These are phyloP conservation scores for Metschnikowia lochheadii DNA, from an alignment of 805 yeast species.

Conservation along the genomic window DNA sequence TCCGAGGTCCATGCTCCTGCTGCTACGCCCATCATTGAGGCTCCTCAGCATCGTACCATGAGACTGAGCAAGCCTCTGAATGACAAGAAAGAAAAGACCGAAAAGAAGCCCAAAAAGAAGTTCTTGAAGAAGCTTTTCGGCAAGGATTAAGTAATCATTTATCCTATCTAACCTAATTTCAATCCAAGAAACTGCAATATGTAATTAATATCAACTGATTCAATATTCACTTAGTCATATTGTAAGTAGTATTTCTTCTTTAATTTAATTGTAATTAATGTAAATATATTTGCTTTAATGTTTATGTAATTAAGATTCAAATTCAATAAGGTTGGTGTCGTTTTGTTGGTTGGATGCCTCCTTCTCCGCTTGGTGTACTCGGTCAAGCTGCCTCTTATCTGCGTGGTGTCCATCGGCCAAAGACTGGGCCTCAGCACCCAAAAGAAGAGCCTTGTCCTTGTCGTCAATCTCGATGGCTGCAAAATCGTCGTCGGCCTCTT, in stretches of 20 bases:
- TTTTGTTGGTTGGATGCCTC: constrained; percentile 8
- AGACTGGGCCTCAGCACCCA: constrained; percentile 48
- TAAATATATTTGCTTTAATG: background rate
- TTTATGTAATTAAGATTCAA: constrained; percentile 28
- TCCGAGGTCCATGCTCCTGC: background rate
- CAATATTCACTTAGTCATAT: too few species aligned
- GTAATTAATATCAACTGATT: too few species aligned
- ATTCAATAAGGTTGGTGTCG: constrained; percentile 39
- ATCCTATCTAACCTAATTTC: background rate
- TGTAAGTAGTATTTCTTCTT: too few species aligned
- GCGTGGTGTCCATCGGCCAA: constrained; percentile 24
- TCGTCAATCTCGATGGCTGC: constrained; percentile 38
- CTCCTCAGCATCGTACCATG: constrained; percentile 11
- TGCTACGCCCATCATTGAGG: constrained; percentile 5
- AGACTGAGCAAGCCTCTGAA: constrained; percentile 10
- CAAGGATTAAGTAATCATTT: constrained; percentile 9
- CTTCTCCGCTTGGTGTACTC: constrained; percentile 24
- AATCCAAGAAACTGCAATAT: too few species aligned
- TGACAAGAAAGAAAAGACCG: constrained; percentile 8
- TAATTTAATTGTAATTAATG: too few species aligned
- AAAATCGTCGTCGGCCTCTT: constrained; percentile 45
- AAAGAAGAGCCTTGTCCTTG: constrained; percentile 43
- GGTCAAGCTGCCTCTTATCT: constrained; percentile 15
- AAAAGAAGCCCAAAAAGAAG: constrained; percentile 28
- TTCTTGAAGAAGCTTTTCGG: constrained; percentile 41